Evolutionary conservation across 257 asterid species (phyloP), one percentile per base, ranked within the genome.

Genomic region (Fraxinus excelsior): DNA sequence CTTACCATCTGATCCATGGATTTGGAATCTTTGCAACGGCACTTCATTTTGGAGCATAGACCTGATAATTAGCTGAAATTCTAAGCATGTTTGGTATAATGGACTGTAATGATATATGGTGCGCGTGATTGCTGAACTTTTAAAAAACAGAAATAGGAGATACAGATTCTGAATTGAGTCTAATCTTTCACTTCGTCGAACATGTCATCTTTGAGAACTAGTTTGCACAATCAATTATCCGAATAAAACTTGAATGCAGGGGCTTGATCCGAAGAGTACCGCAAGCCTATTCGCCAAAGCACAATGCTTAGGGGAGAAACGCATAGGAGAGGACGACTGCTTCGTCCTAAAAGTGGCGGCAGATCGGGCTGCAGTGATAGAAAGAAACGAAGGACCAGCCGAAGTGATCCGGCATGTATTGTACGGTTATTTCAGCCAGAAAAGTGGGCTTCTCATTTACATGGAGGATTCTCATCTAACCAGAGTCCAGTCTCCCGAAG

Each of bases 341-440:
- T 93, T 93, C 79, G 97, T 93, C 56, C 85, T 93, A 10, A 93
- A 93, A 78, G 96, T 91, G 72, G 90, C 93, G 0, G 97, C 97
- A 2, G 97, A 90, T 32, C 82, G 92, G 2, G 90, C 90, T 2
- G 88, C 91, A 10, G 90, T 93, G 74, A 82, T 88, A 78, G 97
- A 91, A 85, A 82, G 97, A 56, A 93, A 86, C 85, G 96, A 90
- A 19, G 95, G 96, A 0, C 93, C 92, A 0, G 96, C 96, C 29
- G 97, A 91, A 82, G 96, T 93, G 51, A 86, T 93, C 37, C 90
- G 97, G 7, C 97, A 93, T 79, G 95, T 91, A 28, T 80, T 93
- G 72, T 91, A 90, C 76, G 97, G 97, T 0, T 93, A 93, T 85
- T 93, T 93, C 85, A 87, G 97, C 87, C 97, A 93, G 81, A 87